Conservation (phyloP, 179 eudicot genomes). For the Silene coronaria region DNA sequence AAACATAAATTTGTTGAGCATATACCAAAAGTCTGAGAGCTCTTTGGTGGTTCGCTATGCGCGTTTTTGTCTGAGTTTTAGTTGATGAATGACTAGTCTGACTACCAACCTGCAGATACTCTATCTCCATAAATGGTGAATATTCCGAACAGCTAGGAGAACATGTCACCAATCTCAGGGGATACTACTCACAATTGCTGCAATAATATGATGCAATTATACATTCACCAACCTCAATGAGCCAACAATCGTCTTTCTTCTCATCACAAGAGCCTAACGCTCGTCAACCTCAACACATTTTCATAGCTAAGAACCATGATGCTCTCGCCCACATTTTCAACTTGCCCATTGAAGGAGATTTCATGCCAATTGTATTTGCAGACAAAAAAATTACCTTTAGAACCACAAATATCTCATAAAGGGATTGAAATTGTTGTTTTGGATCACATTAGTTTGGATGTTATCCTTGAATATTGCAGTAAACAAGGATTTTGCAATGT, state of each 20-base stretch:
- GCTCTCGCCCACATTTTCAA: slow-evolving; percentile 34
- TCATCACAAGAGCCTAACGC: slow-evolving; percentile 65
- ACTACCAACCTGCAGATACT: slow-evolving; percentile 47
- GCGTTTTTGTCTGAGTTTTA: neutral
- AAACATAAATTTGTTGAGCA: neutral
- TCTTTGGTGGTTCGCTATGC: neutral
- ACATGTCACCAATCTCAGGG: slow-evolving; percentile 45
- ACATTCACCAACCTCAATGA: slow-evolving; percentile 35
- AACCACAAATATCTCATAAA: slow-evolving; percentile 33
- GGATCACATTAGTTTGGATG: slow-evolving; percentile 43
- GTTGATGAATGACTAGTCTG: neutral
- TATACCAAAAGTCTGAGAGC: neutral
- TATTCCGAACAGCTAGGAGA: slow-evolving; percentile 48
- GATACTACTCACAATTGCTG: slow-evolving; percentile 71
- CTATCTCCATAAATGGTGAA: slow-evolving; percentile 54
- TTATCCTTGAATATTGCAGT: slow-evolving; percentile 60
- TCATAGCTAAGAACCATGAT: slow-evolving; percentile 40
- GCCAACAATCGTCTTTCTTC: slow-evolving; percentile 31
- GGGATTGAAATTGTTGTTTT: slow-evolving; percentile 55
- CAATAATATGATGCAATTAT: slow-evolving; percentile 82
- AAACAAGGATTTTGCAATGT: slow-evolving; percentile 47
- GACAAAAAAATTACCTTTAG: slow-evolving; percentile 36
- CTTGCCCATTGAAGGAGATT: slow-evolving; percentile 22
- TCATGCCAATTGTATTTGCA: slow-evolving; percentile 38
- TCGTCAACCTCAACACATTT: slow-evolving; percentile 62